A percentile compares a stretch with the other conserved stretches of the same genome.
Evolutionary conservation across 2,329 filamentous ascomycete species (phyloP).

Genomic region (Phialophora macrospora): DNA sequence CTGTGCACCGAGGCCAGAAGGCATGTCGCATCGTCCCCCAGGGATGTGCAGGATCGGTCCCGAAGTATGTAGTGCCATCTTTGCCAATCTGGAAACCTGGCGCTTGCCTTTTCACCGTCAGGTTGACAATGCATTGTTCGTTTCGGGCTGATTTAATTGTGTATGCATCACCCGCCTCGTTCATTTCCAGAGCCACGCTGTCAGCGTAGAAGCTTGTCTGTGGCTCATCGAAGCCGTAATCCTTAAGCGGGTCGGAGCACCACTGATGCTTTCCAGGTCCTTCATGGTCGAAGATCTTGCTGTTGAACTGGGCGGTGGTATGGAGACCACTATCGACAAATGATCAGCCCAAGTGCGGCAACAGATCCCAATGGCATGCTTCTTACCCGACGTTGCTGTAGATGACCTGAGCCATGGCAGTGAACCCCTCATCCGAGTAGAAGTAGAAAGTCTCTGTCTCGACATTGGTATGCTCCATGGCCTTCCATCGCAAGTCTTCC

Average conservation of each 20-base stretch:
- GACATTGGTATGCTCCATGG: conserved; percentile 81
- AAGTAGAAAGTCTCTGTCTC: conserved; percentile 97
- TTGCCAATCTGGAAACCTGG: conserved; percentile 86
- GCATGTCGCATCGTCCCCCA: conserved; percentile 92
- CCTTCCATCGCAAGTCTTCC: conserved; percentile 81
- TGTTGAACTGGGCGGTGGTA: conserved; percentile 91
- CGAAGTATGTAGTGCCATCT: conserved; percentile 81
- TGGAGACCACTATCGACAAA: conserved; percentile 72
- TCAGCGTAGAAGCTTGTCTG: conserved; percentile 84
- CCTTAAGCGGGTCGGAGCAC: conserved; percentile 77
- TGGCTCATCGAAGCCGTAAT: conserved; percentile 83
- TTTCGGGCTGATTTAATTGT: conserved; percentile 90
- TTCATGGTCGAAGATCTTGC: conserved; percentile 84
- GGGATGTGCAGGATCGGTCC: conserved; percentile 80
- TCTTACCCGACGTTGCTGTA: conserved; percentile 95
- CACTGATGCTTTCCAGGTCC: conserved; percentile 76
- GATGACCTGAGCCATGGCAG: conserved; percentile 86
- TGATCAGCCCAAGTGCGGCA: conserved; percentile 19
- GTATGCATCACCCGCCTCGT: conserved; percentile 80
- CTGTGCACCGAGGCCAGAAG: conserved; percentile 88
- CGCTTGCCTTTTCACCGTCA: conserved; percentile 75
- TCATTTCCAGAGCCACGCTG: conserved; percentile 81
- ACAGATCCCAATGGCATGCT: conserved; percentile 18
- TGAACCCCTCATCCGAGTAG: conserved; percentile 74
- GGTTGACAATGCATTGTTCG: conserved; percentile 77